Evolutionary conservation across 148 eudicot species (phyloP), one percentile per base, ranked within the genome.

Genomic region (Oxyria digyna): DNA sequence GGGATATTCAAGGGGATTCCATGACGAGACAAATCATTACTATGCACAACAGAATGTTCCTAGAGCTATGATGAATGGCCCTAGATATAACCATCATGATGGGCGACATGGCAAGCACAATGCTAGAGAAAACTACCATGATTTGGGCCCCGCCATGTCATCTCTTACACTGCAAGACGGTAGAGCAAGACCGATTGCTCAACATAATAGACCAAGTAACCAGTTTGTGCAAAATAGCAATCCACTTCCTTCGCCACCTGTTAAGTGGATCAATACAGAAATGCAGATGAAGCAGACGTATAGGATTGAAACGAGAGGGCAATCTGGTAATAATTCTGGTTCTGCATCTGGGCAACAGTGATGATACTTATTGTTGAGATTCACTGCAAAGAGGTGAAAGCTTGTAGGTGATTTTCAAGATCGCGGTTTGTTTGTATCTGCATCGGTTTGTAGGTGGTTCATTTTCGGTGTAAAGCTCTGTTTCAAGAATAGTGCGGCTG

Each of bases 181-280:
- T 27, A 76, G 86, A 71, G 73, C 73, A 18, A 73, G 74, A 62
- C 64, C 35, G n/a, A 69, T 79, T 46, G 76, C 71, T 11, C 62
- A 68, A 29, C 15, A 67, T 23, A 55, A 69, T 71, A 67, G 87
- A 55, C 71, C 84, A 27, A 78, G 76, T 68, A 74, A 76, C 66
- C 82, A 78, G 69, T 38, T 41, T 54, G 69, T 38, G 49, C 86
- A 81, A 49, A 82, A 75, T 49, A 52, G 48, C 3, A 82, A 75
- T 69, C 77, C 76, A 45, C 86, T 77, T 52, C 97, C 97, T 33
- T 71, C 89, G 6, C 98, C 97, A n/a, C 96, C 97, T 54, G 55
- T 71, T 3, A 79, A 82, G 62, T 86, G 92, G 96, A 85, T 86
- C 23, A 69, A 67, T 62, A 78, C 71, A 14, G 18, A 31, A 5